Conservation (phyloP, 139 green algal species). For the Chara braunii region DNA sequence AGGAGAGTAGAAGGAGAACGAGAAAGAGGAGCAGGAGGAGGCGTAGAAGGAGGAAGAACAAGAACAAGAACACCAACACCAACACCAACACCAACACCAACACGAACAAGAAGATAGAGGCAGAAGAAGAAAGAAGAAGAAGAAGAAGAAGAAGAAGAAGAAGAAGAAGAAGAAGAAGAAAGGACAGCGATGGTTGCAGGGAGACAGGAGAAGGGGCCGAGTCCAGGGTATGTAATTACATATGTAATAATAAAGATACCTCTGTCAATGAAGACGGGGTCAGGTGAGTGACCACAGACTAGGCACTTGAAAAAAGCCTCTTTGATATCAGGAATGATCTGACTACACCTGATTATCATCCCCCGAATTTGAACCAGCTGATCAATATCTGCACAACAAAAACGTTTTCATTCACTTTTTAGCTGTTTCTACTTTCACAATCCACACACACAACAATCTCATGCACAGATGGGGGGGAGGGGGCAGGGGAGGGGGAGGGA, state of each 20-base stretch:
- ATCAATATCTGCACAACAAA: slow-evolving; percentile 30
- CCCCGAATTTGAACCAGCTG: slow-evolving; percentile 76
- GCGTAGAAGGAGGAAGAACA: not conserved
- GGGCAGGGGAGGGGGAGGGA: not conserved
- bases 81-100: too few relatives aligned
- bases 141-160: not conserved
- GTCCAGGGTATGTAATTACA: too few relatives aligned
- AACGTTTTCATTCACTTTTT: slow-evolving; percentile 7
- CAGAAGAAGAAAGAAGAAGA: not conserved
- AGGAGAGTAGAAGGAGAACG: not conserved
- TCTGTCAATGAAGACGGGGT: slow-evolving; percentile 25
- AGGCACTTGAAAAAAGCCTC: slow-evolving; percentile 47
- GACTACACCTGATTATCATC: slow-evolving; percentile 86
- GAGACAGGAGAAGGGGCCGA: not conserved
- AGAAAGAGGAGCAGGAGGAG: not conserved
- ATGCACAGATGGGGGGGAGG: not conserved
- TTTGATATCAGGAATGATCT: slow-evolving; percentile 87
- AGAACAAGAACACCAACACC: too few relatives aligned
- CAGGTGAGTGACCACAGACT: slow-evolving; percentile 36
- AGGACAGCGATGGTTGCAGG: not conserved
- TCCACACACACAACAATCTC: not conserved
- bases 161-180: slow-evolving; percentile 8
- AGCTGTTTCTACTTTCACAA: not conserved
- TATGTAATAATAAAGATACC: too few relatives aligned
- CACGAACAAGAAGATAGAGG: not conserved